Evolutionary conservation across 768 basidiomycete genomes (phyloP).

Genomic region (Filobasidium floriforme): DNA sequence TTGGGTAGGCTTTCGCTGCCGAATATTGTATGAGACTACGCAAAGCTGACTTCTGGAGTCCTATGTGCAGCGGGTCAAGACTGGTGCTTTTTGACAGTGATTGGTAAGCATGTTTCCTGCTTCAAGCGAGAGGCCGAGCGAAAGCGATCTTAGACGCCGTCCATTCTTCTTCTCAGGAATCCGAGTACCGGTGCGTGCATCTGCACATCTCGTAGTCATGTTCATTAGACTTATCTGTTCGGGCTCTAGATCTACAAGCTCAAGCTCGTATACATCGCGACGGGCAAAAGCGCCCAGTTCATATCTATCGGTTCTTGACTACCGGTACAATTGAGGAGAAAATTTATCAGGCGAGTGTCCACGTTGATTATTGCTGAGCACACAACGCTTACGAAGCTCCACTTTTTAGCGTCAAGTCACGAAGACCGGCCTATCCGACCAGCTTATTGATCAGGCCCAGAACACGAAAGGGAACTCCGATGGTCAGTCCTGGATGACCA

Average conservation of each 20-base stretch:
- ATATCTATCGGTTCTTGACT: slow-evolving; percentile 51
- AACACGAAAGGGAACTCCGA: slow-evolving; percentile 69
- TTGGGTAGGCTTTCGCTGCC: slow-evolving; percentile 24
- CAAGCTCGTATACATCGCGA: slow-evolving; percentile 93
- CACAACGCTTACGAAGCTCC: too few species aligned
- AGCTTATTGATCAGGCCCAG: slow-evolving; percentile 47
- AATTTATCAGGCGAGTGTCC: slow-evolving; percentile 38
- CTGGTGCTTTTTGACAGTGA: slow-evolving; percentile 53
- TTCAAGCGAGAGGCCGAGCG: not conserved
- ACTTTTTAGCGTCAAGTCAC: slow-evolving; percentile 73
- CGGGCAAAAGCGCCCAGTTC: slow-evolving; percentile 85
- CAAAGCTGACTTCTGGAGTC: not conserved
- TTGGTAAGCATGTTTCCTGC: slow-evolving; percentile 28
- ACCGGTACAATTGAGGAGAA: slow-evolving; percentile 69
- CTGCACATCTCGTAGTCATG: not conserved
- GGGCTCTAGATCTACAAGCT: slow-evolving; percentile 67
- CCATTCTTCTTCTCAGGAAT: slow-evolving; percentile 31
- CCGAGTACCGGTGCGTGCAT: slow-evolving; percentile 35
- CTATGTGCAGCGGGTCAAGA: slow-evolving; percentile 62
- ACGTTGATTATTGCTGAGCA: not conserved
- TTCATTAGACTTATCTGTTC: slow-evolving; percentile 50
- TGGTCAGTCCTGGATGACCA: slow-evolving; percentile 50
- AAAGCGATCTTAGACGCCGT: not conserved
- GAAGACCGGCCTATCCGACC: slow-evolving; percentile 81
- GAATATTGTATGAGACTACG: not conserved